Conservation (phyloP, 768 basidiomycete species). For the Dendrothele bispora region DNA sequence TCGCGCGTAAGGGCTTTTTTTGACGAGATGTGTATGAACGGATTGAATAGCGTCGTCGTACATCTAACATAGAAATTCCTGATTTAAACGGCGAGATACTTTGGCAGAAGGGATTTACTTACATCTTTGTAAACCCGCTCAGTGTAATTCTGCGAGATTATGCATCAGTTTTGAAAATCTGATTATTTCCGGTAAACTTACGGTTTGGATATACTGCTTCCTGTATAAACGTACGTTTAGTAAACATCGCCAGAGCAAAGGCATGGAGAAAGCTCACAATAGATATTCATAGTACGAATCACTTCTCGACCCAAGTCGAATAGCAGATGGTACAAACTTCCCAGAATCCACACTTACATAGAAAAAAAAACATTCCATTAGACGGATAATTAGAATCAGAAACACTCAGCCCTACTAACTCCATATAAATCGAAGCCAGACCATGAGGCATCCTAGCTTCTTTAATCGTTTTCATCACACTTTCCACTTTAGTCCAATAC, state of each 20-base stretch:
- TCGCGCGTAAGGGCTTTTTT: constrained; percentile 54
- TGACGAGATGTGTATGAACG: constrained; percentile 73
- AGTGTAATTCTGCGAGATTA: constrained; percentile 53
- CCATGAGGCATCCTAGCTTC: constrained; percentile 63
- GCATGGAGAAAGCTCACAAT: constrained; percentile 44
- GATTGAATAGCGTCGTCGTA: constrained; percentile 85
- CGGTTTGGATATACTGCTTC: constrained; percentile 85
- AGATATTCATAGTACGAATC: constrained; percentile 96
- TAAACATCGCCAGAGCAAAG: neutral
- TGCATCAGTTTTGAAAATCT: neutral
- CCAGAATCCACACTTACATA: constrained; percentile 36
- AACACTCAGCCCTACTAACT: constrained; percentile 62
- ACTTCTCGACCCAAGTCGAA: constrained; percentile 88
- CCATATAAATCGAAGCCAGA: constrained; percentile 82
- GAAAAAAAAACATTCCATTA: neutral
- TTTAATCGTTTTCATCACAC: constrained; percentile 78
- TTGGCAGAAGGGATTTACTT: constrained; percentile 17
- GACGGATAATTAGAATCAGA: neutral
- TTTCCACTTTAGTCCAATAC: constrained; percentile 83
- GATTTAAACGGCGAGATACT: neutral
- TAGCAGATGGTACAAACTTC: constrained; percentile 58
- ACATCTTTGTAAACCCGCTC: constrained; percentile 80
- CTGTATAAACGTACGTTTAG: constrained; percentile 33
- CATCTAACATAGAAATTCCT: constrained; percentile 53
- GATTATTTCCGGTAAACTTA: constrained; percentile 23